A percentile compares a stretch with the other conserved stretches of the same genome.
phyloP scores from a whole-genome alignment of 1,284 basidiomycete genomes.

The Pholiota adiposa region DNA sequence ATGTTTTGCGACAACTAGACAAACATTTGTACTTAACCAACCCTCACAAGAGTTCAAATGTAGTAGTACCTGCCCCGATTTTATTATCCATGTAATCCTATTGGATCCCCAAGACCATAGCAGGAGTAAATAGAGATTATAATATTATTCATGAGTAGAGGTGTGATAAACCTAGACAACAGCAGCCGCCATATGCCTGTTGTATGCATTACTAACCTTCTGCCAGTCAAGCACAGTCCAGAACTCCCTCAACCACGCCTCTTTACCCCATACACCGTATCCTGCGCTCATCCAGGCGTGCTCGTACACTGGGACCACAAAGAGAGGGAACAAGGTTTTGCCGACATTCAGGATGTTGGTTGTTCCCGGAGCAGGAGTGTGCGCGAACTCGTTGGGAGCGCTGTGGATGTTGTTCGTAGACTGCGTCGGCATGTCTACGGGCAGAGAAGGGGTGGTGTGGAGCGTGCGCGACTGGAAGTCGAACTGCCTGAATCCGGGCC shows the following conservation, averaged over 20 bases:
- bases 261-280: constrained; percentile 95
- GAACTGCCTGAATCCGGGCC: constrained; percentile 23
- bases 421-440: background rate
- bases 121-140: constrained; percentile 4
- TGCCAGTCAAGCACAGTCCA: constrained; percentile 91
- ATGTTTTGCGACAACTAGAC: constrained; percentile 7
- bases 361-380: background rate
- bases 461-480: constrained; percentile 31
- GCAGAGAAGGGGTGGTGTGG: constrained; percentile 8
- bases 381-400: background rate
- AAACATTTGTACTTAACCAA: constrained; percentile 5
- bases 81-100: constrained; percentile 3
- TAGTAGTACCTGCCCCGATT: constrained; percentile 3
- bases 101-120: background rate
- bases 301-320: constrained; percentile 88
- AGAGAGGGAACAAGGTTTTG: constrained; percentile 73
- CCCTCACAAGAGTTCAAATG: background rate
- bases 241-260: constrained; percentile 88
- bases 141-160: constrained; percentile 5
- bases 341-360: constrained; percentile 41
- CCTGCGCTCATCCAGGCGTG: constrained; percentile 90
- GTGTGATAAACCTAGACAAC: background rate
- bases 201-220: constrained; percentile 51
- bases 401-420: background rate
- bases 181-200: background rate